phyloP scores from a whole-genome alignment of 208 protist genomes.

The Leishmania braziliensis region DNA sequence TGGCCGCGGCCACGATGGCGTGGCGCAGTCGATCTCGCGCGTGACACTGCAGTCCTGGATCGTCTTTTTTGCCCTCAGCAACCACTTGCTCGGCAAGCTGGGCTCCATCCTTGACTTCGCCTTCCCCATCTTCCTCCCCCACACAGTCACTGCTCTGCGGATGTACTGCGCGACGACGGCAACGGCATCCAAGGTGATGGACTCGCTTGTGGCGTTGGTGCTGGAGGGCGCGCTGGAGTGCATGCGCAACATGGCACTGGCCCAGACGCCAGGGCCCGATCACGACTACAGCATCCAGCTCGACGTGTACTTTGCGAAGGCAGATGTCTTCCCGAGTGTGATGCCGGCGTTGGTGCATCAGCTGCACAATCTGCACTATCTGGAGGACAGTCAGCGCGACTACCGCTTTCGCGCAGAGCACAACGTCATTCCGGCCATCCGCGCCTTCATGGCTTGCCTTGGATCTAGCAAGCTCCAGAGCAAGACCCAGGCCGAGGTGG shows the following conservation, averaged over 20 bases:
- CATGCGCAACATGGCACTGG: conserved; percentile 67
- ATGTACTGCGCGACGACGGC: conserved; percentile 55
- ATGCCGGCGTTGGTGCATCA: conserved; percentile 87
- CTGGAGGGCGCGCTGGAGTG: conserved; percentile 75
- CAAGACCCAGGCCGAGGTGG: conserved; percentile 83
- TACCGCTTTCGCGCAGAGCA: conserved; percentile 77
- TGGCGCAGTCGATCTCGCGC: conserved; percentile 43
- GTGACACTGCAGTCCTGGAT: conserved; percentile 71
- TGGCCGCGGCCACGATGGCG: conserved; percentile 25
- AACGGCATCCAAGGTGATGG: conserved; percentile 28
- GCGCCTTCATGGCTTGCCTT: conserved; percentile 78
- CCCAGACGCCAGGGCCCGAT: conserved; percentile 76
- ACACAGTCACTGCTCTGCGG: conserved; percentile 64
- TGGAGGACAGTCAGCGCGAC: conserved; percentile 63
- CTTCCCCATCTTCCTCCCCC: conserved; percentile 64
- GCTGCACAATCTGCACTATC: conserved; percentile 71
- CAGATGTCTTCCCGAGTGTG: conserved; percentile 79
- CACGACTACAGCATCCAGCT: conserved; percentile 77
- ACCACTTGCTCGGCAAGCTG: conserved; percentile 76
- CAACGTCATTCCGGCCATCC: conserved; percentile 73
- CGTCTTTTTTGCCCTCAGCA: conserved; percentile 81
- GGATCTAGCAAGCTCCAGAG: conserved; percentile 78
- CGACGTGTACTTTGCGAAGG: conserved; percentile 71
- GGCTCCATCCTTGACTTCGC: conserved; percentile 82
- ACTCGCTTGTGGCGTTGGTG: conserved; percentile 59